Base-by-base conservation (phyloP, 306 rosid genomes). In the Gynostemma pentaphyllum region DNA sequence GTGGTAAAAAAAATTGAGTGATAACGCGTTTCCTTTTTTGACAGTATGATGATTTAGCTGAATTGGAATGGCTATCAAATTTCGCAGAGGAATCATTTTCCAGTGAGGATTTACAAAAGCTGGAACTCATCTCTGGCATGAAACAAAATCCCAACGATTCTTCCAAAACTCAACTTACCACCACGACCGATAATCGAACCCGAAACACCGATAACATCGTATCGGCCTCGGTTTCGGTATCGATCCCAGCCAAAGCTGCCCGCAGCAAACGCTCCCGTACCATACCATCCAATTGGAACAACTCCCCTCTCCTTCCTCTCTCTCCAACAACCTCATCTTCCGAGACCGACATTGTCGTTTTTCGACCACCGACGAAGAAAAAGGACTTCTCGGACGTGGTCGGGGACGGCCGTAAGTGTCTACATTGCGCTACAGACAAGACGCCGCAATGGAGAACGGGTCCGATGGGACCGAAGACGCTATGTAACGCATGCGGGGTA, bases 181-280 rank as follows among this genome's bases (percentile, higher is more conserved):
- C 76, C 70, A 0, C 78, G 69, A 6, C 44, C 68, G 1, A 50
- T 28, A 69, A 45, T 70, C 69, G 66, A 66, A 56, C 5, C 72
- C 69, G 66, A 66, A 56, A 11, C 11, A 46, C 65, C 12, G 65
- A 45, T 68, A 83, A 82, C 2, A 37, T 59, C 2, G 67, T 84
- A 24, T 75, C 83, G 4, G 90, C n/a, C n/a, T n/a, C n/a, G n/a
- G n/a, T n/a, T n/a, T n/a, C n/a, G n/a, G 67, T 84, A 24, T 75
- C 83, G 4, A 88, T 87, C 15, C 90, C 88, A 0, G 97, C 84
- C 1, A 90, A 87, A 70, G 94, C n/a, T n/a, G n/a, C 97, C 8
- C 83, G 97, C 1, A 90, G 96, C 83, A 90, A 90, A 74, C 75
- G 90, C 1, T 78, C 89, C 5, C 87, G 97, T 16, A 85, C 74